phyloP scores from a whole-genome alignment of 257 asterid genomes.

The Rehmannia glutinosa region DNA sequence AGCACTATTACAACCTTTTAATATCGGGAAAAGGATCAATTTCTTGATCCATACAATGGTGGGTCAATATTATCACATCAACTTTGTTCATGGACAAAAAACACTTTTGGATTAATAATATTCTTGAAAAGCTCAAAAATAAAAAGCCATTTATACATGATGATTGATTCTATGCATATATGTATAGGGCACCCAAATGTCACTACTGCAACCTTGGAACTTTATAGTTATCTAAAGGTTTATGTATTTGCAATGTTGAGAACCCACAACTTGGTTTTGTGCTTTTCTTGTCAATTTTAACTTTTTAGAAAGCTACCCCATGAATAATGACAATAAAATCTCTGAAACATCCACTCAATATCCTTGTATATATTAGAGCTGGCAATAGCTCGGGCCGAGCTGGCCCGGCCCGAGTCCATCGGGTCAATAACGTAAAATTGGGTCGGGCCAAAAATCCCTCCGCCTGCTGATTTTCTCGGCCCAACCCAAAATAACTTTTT shows the following conservation, averaged over 20 bases:
- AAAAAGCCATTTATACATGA: not conserved
- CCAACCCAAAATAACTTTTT: no score
- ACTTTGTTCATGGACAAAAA: constrained; percentile 13
- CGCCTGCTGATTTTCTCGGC: no score
- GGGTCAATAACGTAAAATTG: no score
- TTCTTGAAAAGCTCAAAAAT: not conserved
- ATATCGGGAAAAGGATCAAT: not conserved
- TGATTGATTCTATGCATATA: not conserved
- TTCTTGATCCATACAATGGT: not conserved
- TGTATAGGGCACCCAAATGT: not conserved
- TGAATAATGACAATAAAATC: not conserved
- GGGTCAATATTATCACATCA: constrained; percentile 12
- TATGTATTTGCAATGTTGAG: no score
- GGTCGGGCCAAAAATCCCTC: no score
- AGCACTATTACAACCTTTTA: not conserved
- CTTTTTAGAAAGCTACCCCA: not conserved
- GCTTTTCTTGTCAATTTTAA: not conserved
- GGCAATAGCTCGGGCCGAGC: no score
- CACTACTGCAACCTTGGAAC: constrained; percentile 8
- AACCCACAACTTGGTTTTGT: constrained; percentile 22
- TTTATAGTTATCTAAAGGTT: no score
- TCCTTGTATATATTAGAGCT: no score
- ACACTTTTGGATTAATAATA: constrained; percentile 4
- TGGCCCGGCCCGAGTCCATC: no score
- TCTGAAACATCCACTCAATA: no score